Percentiles rank a stretch among this genome's conserved stretches.
phyloP scores from a whole-genome alignment of 75 land plant species.

The Cryptomeria japonica region DNA sequence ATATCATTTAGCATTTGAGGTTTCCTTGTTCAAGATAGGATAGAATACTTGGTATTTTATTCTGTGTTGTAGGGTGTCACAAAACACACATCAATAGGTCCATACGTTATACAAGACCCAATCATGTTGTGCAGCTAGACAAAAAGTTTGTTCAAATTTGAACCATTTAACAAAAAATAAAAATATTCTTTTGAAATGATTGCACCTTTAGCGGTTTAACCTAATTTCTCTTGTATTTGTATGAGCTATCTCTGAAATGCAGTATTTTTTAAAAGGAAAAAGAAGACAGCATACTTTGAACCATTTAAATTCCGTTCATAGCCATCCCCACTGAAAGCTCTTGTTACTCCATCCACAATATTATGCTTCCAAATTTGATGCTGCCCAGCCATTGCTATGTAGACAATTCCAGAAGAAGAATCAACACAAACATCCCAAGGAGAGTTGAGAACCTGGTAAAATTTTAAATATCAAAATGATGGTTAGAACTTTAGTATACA shows the following conservation, averaged over 20 bases:
- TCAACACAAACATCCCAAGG: conserved; percentile 98
- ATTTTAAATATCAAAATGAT: not conserved
- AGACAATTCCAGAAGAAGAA: conserved; percentile 55
- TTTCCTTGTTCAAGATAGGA: too few species aligned
- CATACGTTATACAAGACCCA: too few species aligned
- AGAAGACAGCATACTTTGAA: conserved; percentile 41
- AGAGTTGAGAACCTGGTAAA: conserved; percentile 94
- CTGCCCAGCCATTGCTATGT: conserved; percentile 99
- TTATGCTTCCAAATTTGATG: conserved; percentile 95
- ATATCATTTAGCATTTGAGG: too few species aligned
- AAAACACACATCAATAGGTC: too few species aligned
- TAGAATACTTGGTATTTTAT: too few species aligned
- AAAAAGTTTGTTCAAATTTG: not conserved
- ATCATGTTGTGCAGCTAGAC: not conserved
- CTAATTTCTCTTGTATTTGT: not conserved
- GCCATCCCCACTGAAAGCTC: conserved; percentile 94
- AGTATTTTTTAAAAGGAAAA: not conserved
- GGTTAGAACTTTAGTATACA: not conserved
- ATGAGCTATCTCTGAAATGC: not conserved
- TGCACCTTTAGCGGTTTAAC: not conserved
- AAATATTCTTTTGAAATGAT: not conserved
- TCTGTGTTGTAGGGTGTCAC: too few species aligned
- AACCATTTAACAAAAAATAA: not conserved
- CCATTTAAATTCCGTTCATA: conserved; percentile 96
- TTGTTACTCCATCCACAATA: conserved; percentile 58